These are phyloP conservation scores for Neurospora hispaniola DNA, from an alignment of 495 filamentous ascomycete species.

Conservation along the genomic window DNA sequence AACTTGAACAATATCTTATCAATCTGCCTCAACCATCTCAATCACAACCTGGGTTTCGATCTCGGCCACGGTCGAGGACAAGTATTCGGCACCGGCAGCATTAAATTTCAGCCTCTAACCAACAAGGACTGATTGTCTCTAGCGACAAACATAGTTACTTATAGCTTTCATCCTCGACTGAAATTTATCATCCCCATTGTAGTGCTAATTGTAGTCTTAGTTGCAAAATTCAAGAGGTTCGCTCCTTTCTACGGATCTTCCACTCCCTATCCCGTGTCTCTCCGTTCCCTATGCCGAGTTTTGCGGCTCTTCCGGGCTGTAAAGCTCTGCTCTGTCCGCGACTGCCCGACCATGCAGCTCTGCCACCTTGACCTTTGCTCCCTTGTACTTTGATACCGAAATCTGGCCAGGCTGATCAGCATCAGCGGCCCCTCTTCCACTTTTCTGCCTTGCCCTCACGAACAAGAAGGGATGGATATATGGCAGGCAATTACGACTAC, in stretches of 20 bases:
- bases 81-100: no score
- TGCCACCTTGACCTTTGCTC: no score
- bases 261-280: background rate
- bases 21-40: background rate
- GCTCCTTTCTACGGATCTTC: background rate
- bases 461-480: background rate
- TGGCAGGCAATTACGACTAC: background rate
- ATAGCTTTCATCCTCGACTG: no score
- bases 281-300: no score
- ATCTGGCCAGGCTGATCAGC: no score
- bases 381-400: no score
- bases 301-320: background rate
- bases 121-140: background rate
- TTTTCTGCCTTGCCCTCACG: background rate
- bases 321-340: background rate
- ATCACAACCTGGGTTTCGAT: background rate
- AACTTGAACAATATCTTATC: background rate
- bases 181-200: background rate
- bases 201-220: background rate
- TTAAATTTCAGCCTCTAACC: background rate
- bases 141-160: no score
- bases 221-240: background rate
- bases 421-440: background rate
- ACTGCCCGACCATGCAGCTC: background rate
- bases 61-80: no score